These are phyloP conservation scores for Musa balbisiana DNA, from an alignment of 202 grass and related monocot genomes.

Conservation along the genomic window DNA sequence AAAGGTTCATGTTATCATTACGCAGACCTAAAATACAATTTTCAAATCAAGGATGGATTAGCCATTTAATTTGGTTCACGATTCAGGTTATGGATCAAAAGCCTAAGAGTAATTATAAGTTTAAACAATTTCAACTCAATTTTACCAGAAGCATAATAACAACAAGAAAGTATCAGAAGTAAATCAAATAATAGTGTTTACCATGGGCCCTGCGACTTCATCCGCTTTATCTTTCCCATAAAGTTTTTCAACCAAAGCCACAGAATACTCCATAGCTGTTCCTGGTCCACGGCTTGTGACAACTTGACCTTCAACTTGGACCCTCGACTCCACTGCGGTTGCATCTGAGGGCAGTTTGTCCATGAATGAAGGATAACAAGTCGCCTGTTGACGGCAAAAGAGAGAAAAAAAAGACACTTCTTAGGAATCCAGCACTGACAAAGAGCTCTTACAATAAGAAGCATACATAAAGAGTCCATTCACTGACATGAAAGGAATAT, in stretches of 20 bases:
- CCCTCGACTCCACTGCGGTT: constrained; percentile 66
- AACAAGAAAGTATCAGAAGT: neutral
- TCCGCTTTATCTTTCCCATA: constrained; percentile 75
- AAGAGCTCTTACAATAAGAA: neutral
- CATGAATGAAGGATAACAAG: constrained; percentile 79
- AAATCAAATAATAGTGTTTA: constrained; percentile 31
- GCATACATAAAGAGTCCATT: neutral
- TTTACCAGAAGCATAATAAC: neutral
- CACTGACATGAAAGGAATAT: neutral
- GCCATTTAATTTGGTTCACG: neutral
- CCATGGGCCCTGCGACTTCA: constrained; percentile 74
- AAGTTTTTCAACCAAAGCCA: constrained; percentile 68
- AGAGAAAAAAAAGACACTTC: neutral
- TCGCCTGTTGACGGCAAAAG: constrained; percentile 41
- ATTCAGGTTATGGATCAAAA: no score
- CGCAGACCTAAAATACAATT: neutral
- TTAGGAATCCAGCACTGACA: neutral
- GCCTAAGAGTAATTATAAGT: neutral
- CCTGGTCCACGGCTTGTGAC: constrained; percentile 73
- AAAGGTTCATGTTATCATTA: neutral
- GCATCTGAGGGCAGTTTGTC: constrained; percentile 68
- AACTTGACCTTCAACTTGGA: constrained; percentile 70
- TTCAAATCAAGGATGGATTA: neutral
- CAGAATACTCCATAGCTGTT: constrained; percentile 68
- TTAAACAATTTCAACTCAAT: neutral